Evolutionary conservation across 495 filamentous ascomycete genomes (phyloP), one percentile per base, ranked within the genome.

Genomic region (Podospora fimiseda): DNA sequence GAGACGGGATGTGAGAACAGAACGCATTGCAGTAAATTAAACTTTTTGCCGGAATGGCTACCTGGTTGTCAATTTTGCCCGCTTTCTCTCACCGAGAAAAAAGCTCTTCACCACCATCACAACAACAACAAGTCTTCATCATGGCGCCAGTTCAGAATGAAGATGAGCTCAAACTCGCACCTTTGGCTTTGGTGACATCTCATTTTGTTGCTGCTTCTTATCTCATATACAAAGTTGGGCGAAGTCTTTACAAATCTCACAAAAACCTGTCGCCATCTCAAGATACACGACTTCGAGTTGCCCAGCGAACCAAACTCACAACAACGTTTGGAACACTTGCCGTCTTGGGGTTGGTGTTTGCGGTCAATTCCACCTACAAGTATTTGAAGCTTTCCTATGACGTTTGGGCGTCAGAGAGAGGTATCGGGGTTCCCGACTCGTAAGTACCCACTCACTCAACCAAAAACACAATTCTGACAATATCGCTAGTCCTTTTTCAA

Each of bases 321-420:
- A 60, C 65, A 1, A 53, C 63, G 15, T 80, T 80, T 57, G 66
- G 70, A 14, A 60, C 60, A 1, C 60, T 79, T 0, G 75, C 75
- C 14, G 40, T 61, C 2, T 33, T 70, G 0, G 65, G 73, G 18
- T 56, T 79, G 6, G 58, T 51, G 3, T 49, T 69, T 9, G 70
- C 74, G 3, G 47, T 63, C 9, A 69, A 67, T 19, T 74, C 70
- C 15, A 60, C 57, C 2, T 33, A 70, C 16, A 51, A 53, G 13
- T 75, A 73, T 38, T 57, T 55, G 22, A 58, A 53, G 2, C 43
- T 78, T 19, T 79, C 75, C 1, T 80, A 79, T 59, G 59, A 65
- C 43, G 67, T 67, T 14, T 80, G 77, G 77, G 75, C 75, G 3
- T 60, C 66, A 38, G 65, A 77, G 43, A 65, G 74, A 47, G 74